Evolutionary conservation across 2,329 filamentous ascomycete species (phyloP).

Genomic region (Aspergillus sp.): DNA sequence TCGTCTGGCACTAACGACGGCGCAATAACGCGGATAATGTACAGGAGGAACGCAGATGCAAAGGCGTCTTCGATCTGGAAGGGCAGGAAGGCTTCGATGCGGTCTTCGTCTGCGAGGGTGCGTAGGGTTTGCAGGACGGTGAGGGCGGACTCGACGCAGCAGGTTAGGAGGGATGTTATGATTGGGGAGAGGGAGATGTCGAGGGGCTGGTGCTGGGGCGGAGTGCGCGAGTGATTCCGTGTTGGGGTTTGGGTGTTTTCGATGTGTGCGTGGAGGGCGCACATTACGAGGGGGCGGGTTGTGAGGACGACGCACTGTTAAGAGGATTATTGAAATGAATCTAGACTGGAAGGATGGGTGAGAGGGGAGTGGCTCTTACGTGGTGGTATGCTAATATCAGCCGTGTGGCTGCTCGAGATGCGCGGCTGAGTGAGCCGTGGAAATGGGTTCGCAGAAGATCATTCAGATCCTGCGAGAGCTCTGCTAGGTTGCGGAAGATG

Average conservation of each 20-base stretch:
- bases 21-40: conserved; percentile 33
- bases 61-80: conserved; percentile 47
- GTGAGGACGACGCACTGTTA: conserved; percentile 27
- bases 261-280: conserved; percentile 27
- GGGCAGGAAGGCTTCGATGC: conserved; percentile 38
- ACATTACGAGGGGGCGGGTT: conserved; percentile 28
- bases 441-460: conserved; percentile 25
- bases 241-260: conserved; percentile 20
- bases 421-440: conserved; percentile 24
- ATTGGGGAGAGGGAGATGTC: conserved; percentile 23
- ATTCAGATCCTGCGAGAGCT: conserved; percentile 26
- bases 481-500: conserved; percentile 25
- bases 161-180: conserved; percentile 26
- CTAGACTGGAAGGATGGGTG: background rate
- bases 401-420: conserved; percentile 27
- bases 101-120: background rate
- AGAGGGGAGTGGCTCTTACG: conserved; percentile 17
- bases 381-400: conserved; percentile 30
- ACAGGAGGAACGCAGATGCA: conserved; percentile 43
- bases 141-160: background rate
- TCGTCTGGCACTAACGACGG: conserved; percentile 37
- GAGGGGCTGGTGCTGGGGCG: conserved; percentile 9
- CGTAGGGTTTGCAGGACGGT: background rate
- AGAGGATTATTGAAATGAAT: no score
- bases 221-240: conserved; percentile 12